These are phyloP conservation scores for Cavenderia fasciculata DNA, from an alignment of 78 protist genomes.

Conservation along the genomic window DNA sequence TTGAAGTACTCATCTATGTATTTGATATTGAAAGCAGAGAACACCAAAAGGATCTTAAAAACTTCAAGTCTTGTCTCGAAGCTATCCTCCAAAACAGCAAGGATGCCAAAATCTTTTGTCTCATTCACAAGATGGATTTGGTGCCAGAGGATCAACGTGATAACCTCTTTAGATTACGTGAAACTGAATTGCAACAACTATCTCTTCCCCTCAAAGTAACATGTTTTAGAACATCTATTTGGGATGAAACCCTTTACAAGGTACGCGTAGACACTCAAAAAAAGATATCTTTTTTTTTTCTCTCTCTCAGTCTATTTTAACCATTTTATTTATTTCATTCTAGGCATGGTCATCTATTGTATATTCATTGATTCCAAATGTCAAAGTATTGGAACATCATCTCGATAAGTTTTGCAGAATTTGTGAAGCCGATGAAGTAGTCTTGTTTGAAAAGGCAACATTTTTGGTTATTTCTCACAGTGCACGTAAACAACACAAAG, in stretches of 20 bases:
- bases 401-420: conserved; percentile 88
- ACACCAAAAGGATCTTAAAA: conserved; percentile 89
- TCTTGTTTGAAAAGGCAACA: conserved; percentile 93
- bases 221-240: conserved; percentile 95
- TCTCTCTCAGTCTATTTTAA: not conserved
- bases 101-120: conserved; percentile 92
- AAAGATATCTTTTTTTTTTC: not conserved
- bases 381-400: conserved; percentile 84
- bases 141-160: conserved; percentile 90
- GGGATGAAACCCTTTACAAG: conserved; percentile 98
- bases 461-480: conserved; percentile 94
- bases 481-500: conserved; percentile 79
- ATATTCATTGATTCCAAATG: conserved; percentile 95
- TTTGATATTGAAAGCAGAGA: conserved; percentile 94
- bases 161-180: conserved; percentile 71
- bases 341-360: conserved; percentile 96
- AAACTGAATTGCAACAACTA: conserved; percentile 79
- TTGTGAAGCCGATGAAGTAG: conserved; percentile 97
- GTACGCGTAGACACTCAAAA: not conserved
- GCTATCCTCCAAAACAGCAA: conserved; percentile 89
- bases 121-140: conserved; percentile 98
- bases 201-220: conserved; percentile 82
- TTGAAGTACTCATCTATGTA: conserved; percentile 96
- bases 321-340: not conserved
- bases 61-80: conserved; percentile 90